Percentiles rank a stretch among this genome's conserved stretches.
Evolutionary conservation across 108 stramenopile species (phyloP).

Genomic region (Parietichytrium sp.): DNA sequence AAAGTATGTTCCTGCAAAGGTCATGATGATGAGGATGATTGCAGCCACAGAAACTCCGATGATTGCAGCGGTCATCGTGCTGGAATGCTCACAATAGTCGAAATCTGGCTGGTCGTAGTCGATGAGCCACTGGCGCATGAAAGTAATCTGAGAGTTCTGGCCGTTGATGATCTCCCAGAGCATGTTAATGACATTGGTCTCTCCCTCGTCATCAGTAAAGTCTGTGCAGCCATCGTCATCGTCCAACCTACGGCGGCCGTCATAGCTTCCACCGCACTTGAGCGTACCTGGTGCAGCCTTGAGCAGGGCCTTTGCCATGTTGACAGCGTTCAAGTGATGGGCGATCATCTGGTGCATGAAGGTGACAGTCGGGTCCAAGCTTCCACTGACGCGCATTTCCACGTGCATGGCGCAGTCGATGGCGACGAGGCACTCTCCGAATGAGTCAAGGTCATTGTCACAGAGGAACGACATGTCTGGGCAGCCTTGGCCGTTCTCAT

Average conservation of each 20-base stretch:
- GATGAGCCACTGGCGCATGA: slow-evolving; percentile 67
- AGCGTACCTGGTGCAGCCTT: slow-evolving; percentile 40
- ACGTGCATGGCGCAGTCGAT: slow-evolving; percentile 57
- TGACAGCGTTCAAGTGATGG: slow-evolving; percentile 84
- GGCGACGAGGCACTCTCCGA: slow-evolving; percentile 55
- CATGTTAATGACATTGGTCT: slow-evolving; percentile 61
- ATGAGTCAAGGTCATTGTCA: slow-evolving; percentile 41
- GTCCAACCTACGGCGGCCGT: slow-evolving; percentile 26
- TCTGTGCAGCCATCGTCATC: slow-evolving; percentile 58
- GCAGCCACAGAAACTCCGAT: no score
- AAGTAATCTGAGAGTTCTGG: slow-evolving; percentile 78
- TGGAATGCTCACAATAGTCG: slow-evolving; percentile 63
- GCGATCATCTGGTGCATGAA: slow-evolving; percentile 85
- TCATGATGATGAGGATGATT: no score
- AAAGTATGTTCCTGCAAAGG: no score
- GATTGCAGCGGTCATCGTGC: no score
- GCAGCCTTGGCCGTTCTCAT: slow-evolving; percentile 49
- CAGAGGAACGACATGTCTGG: slow-evolving; percentile 50
- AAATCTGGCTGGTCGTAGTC: slow-evolving; percentile 46
- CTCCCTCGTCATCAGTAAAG: slow-evolving; percentile 52
- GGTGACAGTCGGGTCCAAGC: slow-evolving; percentile 38
- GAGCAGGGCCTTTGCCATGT: slow-evolving; percentile 81
- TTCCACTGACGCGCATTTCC: slow-evolving; percentile 50
- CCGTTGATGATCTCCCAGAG: slow-evolving; percentile 67
- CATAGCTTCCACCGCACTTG: slow-evolving; percentile 32